Evolutionary conservation across 1,284 basidiomycete species (phyloP).

Genomic region (Trametes polyzona): DNA sequence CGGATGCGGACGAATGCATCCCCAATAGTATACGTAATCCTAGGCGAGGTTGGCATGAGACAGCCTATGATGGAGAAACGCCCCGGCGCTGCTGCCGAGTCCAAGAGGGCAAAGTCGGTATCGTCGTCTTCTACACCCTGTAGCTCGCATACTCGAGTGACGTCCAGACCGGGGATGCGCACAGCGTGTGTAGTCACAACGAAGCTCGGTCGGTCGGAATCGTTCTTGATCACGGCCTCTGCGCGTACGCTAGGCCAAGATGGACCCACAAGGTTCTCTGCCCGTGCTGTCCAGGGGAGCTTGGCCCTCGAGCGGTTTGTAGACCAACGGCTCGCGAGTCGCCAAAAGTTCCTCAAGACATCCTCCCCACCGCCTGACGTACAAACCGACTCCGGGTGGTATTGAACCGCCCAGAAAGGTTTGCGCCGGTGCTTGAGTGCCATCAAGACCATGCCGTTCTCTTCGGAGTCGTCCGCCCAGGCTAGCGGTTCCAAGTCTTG

Average conservation of each 20-base stretch:
- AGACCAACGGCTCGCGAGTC: constrained; percentile 61
- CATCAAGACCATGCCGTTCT: constrained; percentile 74
- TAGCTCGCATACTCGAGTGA: constrained; percentile 58
- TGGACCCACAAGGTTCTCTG: constrained; percentile 45
- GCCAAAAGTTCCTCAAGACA: constrained; percentile 76
- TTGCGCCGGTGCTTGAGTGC: constrained; percentile 63
- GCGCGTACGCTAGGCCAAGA: constrained; percentile 57
- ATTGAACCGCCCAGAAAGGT: constrained; percentile 95
- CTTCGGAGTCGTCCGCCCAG: constrained; percentile 66
- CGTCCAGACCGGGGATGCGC: constrained; percentile 44
- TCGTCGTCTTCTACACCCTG: constrained; percentile 60
- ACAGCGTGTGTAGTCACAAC: constrained; percentile 48
- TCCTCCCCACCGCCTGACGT: constrained; percentile 65
- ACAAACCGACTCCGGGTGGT: constrained; percentile 88
- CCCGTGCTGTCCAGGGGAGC: constrained; percentile 44
- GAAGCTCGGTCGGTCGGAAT: not conserved
- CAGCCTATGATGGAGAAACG: constrained; percentile 72
- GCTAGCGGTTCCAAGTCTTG: constrained; percentile 64
- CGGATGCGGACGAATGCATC: constrained; percentile 50
- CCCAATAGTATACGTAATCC: constrained; percentile 60
- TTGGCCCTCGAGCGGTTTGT: constrained; percentile 40
- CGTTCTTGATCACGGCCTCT: constrained; percentile 18
- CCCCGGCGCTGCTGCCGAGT: constrained; percentile 77
- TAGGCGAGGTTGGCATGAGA: constrained; percentile 52
- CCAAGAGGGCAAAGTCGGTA: constrained; percentile 71